Conservation (phyloP, 441 rosid species). For the Gossypium schwendimanii region DNA sequence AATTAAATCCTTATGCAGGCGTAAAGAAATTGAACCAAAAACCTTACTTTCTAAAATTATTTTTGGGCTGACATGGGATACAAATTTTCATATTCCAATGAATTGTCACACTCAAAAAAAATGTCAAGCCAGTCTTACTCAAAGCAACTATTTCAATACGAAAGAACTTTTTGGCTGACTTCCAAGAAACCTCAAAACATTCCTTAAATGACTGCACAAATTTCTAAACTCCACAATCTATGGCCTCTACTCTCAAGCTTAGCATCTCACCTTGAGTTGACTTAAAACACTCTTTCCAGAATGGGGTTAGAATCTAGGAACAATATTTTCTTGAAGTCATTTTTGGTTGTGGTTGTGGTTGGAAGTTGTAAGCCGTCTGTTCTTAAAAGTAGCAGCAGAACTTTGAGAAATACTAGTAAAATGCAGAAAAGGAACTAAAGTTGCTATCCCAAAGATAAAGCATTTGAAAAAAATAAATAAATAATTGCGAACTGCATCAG, state of each 20-base stretch:
- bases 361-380: background rate
- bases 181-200: background rate
- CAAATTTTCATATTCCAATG: background rate
- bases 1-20: background rate
- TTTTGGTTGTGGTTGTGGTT: background rate
- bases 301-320: background rate
- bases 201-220: background rate
- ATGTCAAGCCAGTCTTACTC: background rate
- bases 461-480: background rate
- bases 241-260: background rate
- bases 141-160: background rate
- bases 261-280: background rate
- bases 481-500: background rate
- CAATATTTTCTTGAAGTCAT: background rate
- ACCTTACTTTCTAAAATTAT: background rate
- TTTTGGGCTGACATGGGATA: background rate
- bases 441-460: background rate
- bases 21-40: background rate
- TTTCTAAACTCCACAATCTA: background rate
- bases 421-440: background rate
- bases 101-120: background rate
- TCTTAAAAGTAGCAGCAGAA: slow-evolving; percentile 3
- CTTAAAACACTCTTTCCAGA: background rate
- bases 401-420: background rate
- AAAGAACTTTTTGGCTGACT: slow-evolving; percentile 2